Base-by-base conservation (phyloP, 306 rosid species). In the Leucaena leucocephala region DNA sequence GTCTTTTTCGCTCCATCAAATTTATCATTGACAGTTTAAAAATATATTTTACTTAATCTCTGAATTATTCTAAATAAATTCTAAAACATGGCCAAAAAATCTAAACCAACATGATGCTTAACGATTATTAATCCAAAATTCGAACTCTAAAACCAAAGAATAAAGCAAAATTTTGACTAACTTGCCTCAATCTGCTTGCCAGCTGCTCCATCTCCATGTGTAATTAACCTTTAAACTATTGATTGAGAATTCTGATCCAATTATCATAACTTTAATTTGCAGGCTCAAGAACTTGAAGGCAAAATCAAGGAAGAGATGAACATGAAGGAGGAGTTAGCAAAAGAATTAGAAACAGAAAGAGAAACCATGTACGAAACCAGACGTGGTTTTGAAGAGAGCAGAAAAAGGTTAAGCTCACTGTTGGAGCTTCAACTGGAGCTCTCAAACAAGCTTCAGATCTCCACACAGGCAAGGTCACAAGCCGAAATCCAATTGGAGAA, bases 231-330 rank as follows among this genome's bases (percentile, higher is more conserved):
- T n/a, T n/a, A n/a, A n/a, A n/a, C n/a, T n/a, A n/a, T n/a, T n/a
- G n/a, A n/a, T n/a, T n/a, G n/a, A n/a, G n/a, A n/a, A n/a, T n/a
- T n/a, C n/a, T n/a, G n/a, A n/a, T 54, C 62, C 62, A 55, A 8
- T 55, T 5, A 55, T 21, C 62, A 8, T n/a, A 19, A 8, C 59
- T 17, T 21, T 11, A 17, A 13, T 21, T 71, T 34, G 49, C 76
- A 94, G 98, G 82, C 75, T 0, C 88, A 88, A 63, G 96, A 85
- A 39, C 67, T 92, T 13, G 96, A 90, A 70, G 48, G 74, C 62
- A 62, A 52, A 66, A 78, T 83, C 38, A 81, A 84, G 64, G 88
- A 89, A 34, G 94, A 89, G 71, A 77, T 62, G 5, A 42, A 22
- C 6, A 77, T 15, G 14, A 83, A 76, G 42, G 84, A 82, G 48